These are phyloP conservation scores for Leptographium galeiforme DNA, from an alignment of 2,329 filamentous ascomycete species.

Conservation along the genomic window DNA sequence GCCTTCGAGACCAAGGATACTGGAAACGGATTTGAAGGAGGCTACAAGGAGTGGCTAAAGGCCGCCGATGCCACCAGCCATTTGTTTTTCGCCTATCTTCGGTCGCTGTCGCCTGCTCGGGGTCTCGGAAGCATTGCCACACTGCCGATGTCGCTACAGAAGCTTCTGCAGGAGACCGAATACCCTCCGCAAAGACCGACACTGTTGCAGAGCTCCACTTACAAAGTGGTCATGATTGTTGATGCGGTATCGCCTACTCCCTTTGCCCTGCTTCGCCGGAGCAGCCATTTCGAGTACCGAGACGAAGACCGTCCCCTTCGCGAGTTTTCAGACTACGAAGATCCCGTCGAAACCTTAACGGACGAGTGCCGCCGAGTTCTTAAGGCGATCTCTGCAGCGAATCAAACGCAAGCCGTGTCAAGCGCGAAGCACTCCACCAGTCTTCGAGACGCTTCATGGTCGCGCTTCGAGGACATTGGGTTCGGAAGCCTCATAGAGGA, in stretches of 20 bases:
- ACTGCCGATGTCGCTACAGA: slow-evolving; percentile 81
- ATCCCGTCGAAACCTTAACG: slow-evolving; percentile 75
- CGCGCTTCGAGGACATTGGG: slow-evolving; percentile 87
- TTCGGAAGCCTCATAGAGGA: slow-evolving; percentile 68
- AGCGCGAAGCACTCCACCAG: slow-evolving; percentile 59
- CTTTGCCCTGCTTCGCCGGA: slow-evolving; percentile 76
- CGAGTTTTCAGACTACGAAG: slow-evolving; percentile 76
- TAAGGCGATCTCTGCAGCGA: slow-evolving; percentile 73
- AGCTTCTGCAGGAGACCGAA: slow-evolving; percentile 80
- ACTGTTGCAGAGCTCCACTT: slow-evolving; percentile 66
- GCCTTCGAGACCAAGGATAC: slow-evolving; percentile 84
- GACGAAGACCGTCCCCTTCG: slow-evolving; percentile 77
- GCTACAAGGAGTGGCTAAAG: slow-evolving; percentile 80
- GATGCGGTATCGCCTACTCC: slow-evolving; percentile 89
- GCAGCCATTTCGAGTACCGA: slow-evolving; percentile 90
- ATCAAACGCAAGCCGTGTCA: slow-evolving; percentile 62
- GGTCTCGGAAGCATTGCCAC: slow-evolving; percentile 67
- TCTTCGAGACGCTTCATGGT: slow-evolving; percentile 82
- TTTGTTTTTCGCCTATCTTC: slow-evolving; percentile 92
- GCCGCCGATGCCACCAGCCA: slow-evolving; percentile 94
- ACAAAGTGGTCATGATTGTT: slow-evolving; percentile 93
- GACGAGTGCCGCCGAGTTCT: slow-evolving; percentile 90
- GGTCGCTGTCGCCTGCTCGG: slow-evolving; percentile 75
- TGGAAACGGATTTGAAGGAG: slow-evolving; percentile 84
- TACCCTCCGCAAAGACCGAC: slow-evolving; percentile 75